These are phyloP conservation scores for Ambrosia trifida DNA, from an alignment of 129 eudicot genomes.

Conservation along the genomic window DNA sequence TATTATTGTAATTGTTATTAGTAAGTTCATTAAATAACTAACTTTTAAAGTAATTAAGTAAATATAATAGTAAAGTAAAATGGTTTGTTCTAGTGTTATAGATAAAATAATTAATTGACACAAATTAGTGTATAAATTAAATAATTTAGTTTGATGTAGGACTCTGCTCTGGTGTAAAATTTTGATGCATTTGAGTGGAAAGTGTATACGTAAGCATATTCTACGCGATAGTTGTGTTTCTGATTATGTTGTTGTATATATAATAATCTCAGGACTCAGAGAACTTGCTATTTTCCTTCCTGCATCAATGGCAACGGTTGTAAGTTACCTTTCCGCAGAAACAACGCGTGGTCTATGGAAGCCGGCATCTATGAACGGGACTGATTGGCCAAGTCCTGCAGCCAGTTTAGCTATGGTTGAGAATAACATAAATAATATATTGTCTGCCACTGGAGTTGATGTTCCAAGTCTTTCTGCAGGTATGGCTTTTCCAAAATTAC, in stretches of 20 bases:
- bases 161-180: too few species aligned
- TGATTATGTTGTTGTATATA: constrained; percentile 9
- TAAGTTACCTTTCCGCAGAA: constrained; percentile 95
- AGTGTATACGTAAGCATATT: neutral
- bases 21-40: neutral
- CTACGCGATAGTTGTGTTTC: neutral
- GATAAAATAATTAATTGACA: neutral
- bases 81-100: too few species aligned
- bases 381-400: constrained; percentile 99
- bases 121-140: neutral
- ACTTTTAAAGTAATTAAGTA: too few species aligned
- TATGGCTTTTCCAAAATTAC: constrained; percentile 26
- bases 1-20: neutral
- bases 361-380: constrained; percentile 96
- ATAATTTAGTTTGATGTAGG: neutral
- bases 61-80: neutral
- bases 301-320: constrained; percentile 85
- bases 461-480: constrained; percentile 87
- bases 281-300: constrained; percentile 94
- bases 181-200: neutral
- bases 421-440: constrained; percentile 68
- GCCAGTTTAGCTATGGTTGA: constrained; percentile 73
- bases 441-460: constrained; percentile 88
- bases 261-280: constrained; percentile 66
- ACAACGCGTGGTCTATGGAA: constrained; percentile 95